Percentiles rank a stretch among this genome's conserved stretches.
Evolutionary conservation across 345 rosid species (phyloP).

Genomic region (Combretum micranthum): DNA sequence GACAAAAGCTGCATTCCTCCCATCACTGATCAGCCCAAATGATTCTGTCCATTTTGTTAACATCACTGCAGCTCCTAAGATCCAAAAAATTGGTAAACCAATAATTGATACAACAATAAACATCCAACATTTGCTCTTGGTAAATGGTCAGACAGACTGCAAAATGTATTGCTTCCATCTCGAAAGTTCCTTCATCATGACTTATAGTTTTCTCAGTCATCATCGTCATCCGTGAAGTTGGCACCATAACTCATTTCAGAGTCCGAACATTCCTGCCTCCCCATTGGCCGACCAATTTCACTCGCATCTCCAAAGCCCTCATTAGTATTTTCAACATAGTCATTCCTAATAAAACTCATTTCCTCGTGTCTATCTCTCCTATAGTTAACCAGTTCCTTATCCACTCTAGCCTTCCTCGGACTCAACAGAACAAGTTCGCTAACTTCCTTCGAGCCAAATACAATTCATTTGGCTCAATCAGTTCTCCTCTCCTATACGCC

Average conservation of each 20-base stretch:
- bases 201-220: conserved; percentile 13
- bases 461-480: conserved; percentile 70
- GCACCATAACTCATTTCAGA: conserved; percentile 19
- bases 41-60: no score
- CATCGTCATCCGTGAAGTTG: conserved; percentile 15
- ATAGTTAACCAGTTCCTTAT: conserved; percentile 56
- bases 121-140: no score
- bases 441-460: conserved; percentile 79
- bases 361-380: conserved; percentile 43
- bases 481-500: conserved; percentile 70
- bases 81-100: no score
- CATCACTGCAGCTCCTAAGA: no score
- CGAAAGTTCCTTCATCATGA: conserved; percentile 6
- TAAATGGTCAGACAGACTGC: no score
- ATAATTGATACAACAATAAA: no score
- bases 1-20: no score
- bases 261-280: conserved; percentile 11
- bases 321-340: conserved; percentile 13
- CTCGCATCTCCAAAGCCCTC: conserved; percentile 11
- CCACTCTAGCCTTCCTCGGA: conserved; percentile 61
- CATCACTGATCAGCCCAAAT: no score
- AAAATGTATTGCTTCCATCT: no score
- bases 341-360: conserved; percentile 16
- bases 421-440: conserved; percentile 72
- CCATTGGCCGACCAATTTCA: conserved; percentile 8